These are phyloP conservation scores for Cystobasidium tubakii DNA, from an alignment of 768 basidiomycete genomes.

Conservation along the genomic window DNA sequence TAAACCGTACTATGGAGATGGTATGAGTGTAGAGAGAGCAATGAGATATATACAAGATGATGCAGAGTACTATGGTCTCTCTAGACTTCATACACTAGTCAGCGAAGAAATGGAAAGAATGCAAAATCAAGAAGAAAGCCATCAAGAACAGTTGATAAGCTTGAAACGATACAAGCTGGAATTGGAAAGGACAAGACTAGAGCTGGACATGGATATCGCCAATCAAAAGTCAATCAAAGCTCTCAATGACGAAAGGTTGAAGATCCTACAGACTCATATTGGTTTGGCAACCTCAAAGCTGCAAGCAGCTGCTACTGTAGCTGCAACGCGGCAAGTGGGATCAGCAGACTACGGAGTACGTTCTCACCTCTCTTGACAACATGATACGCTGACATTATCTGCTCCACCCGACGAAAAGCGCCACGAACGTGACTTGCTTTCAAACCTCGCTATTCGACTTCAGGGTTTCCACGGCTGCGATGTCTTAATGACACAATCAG, in stretches of 20 bases:
- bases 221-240: not conserved
- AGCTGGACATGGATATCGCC: not conserved
- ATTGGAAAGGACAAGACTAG: not conserved
- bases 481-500: too few species aligned
- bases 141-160: not conserved
- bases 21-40: not conserved
- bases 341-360: not conserved
- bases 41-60: not conserved
- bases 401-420: too few species aligned
- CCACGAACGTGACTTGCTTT: too few species aligned
- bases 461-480: too few species aligned
- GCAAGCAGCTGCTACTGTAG: not conserved
- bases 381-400: too few species aligned
- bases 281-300: not conserved
- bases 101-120: not conserved
- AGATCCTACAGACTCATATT: not conserved
- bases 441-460: too few species aligned
- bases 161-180: conserved; percentile 4
- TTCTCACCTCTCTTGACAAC: too few species aligned
- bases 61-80: not conserved
- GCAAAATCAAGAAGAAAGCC: not conserved
- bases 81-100: not conserved
- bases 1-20: not conserved
- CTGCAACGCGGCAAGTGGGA: not conserved
- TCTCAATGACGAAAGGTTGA: not conserved